phyloP scores from a whole-genome alignment of 1,139 yeast species.

The Hansenula lynferdii region DNA sequence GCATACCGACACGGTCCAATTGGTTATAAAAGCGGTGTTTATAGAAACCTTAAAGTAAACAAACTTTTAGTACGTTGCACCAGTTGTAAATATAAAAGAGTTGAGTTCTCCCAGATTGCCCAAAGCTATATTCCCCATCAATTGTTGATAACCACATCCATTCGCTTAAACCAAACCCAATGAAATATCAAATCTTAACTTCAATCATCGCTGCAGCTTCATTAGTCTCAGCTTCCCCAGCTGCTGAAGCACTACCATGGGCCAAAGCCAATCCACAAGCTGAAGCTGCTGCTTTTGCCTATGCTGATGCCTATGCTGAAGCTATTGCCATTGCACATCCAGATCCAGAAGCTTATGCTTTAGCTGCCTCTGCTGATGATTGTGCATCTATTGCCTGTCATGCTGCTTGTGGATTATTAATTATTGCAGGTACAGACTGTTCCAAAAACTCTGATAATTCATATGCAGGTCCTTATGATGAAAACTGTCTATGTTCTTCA shows the following conservation, averaged over 20 bases:
- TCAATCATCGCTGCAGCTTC: conserved; percentile 7
- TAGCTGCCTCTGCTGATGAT: conserved; percentile 13
- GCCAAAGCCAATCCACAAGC: conserved; percentile 13
- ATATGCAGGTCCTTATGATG: conserved; percentile 20
- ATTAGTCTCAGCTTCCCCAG: conserved; percentile 8
- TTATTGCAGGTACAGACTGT: conserved; percentile 10
- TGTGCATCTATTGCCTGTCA: conserved; percentile 13
- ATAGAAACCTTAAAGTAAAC: background rate
- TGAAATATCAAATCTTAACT: conserved; percentile 7
- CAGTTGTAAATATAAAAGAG: no score
- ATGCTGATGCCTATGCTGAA: conserved; percentile 14
- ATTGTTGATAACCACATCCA: no score
- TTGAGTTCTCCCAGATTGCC: no score
- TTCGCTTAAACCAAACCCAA: conserved; percentile 2
- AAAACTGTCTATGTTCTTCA: conserved; percentile 22
- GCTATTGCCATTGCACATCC: conserved; percentile 13
- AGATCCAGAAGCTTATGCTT: conserved; percentile 14
- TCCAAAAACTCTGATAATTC: conserved; percentile 8
- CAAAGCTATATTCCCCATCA: no score
- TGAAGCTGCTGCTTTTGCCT: conserved; percentile 11
- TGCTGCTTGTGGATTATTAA: conserved; percentile 12
- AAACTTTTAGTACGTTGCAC: no score
- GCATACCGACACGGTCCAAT: no score
- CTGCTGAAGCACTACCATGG: conserved; percentile 11
- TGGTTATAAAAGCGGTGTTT: background rate